Percentiles rank a stretch among this genome's conserved stretches.
Evolutionary conservation across 2,329 filamentous ascomycete species (phyloP).

Genomic region (Exserohilum rostratum): DNA sequence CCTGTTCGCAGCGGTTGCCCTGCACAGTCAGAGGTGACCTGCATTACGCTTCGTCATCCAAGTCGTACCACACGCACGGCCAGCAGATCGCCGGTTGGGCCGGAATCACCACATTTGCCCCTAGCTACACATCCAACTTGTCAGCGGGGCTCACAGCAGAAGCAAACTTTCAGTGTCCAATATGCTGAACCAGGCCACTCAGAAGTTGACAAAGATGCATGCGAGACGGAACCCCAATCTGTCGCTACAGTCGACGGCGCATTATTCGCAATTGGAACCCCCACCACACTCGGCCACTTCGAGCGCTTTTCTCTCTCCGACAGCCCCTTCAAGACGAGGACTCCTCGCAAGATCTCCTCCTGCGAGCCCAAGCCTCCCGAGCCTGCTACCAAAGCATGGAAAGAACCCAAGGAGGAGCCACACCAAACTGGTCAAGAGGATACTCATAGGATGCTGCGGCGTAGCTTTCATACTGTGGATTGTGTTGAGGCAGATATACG

Average conservation of each 20-base stretch:
- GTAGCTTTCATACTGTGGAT: conserved; percentile 60
- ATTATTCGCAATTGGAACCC: conserved; percentile 44
- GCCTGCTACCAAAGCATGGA: conserved; percentile 68
- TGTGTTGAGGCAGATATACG: conserved; percentile 44
- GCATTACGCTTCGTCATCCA: conserved; percentile 11
- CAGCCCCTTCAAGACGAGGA: conserved; percentile 54
- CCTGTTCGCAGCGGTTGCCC: conserved; percentile 11
- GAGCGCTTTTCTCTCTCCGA: conserved; percentile 45
- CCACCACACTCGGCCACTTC: conserved; percentile 40
- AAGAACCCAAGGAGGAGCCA: conserved; percentile 64
- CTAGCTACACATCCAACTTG: conserved; percentile 3
- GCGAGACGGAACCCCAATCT: conserved; percentile 55
- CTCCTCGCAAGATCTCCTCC: conserved; percentile 72
- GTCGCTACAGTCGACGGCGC: conserved; percentile 51
- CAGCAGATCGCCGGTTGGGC: conserved; percentile 14
- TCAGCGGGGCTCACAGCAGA: background rate
- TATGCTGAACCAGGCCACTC: conserved; percentile 46
- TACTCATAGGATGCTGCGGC: conserved; percentile 60
- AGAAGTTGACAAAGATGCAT: conserved; percentile 51
- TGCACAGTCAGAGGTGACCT: conserved; percentile 26
- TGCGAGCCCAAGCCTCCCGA: conserved; percentile 72
- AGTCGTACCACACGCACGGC: conserved; percentile 17
- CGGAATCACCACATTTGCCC: background rate
- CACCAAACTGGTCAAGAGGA: conserved; percentile 62
- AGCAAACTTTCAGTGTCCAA: conserved; percentile 16